Evolutionary conservation across 345 rosid genomes (phyloP).

Genomic region (Carallia pectinifolia): DNA sequence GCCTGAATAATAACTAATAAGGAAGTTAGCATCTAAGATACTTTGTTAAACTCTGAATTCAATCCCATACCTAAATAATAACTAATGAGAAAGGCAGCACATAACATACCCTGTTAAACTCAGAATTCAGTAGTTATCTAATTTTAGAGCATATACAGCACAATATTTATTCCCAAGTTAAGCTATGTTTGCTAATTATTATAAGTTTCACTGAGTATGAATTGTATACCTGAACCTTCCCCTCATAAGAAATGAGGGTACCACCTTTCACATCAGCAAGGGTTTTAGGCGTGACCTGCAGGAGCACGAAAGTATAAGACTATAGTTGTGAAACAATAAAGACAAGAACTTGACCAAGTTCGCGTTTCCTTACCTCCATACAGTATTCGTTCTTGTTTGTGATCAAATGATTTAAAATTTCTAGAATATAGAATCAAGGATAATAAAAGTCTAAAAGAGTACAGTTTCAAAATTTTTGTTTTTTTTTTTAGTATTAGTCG

Average conservation of each 20-base stretch:
- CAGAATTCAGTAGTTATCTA: too few species aligned
- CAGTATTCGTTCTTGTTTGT: slow-evolving; percentile 48
- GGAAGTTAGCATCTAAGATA: too few species aligned
- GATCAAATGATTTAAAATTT: slow-evolving; percentile 52
- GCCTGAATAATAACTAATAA: too few species aligned
- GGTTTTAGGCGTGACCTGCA: slow-evolving; percentile 66
- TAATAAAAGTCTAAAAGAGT: slow-evolving; percentile 19
- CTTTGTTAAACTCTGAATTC: too few species aligned
- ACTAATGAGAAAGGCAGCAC: too few species aligned
- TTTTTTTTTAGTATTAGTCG: neutral
- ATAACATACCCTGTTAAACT: too few species aligned
- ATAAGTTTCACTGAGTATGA: neutral
- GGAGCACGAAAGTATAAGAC: slow-evolving; percentile 14
- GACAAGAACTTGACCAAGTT: slow-evolving; percentile 9
- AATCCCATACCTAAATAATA: too few species aligned
- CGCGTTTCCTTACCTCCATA: slow-evolving; percentile 49
- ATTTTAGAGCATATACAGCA: too few species aligned
- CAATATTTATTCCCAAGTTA: too few species aligned
- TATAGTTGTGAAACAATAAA: neutral
- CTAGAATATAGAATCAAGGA: slow-evolving; percentile 43
- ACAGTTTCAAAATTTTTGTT: slow-evolving; percentile 6
- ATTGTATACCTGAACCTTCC: slow-evolving; percentile 80
- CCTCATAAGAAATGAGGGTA: slow-evolving; percentile 94
- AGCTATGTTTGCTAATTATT: too few species aligned
- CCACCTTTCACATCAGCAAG: slow-evolving; percentile 98